Base-by-base conservation (phyloP, 352 stramenopile genomes). In the Globisporangium paroecandrum region DNA sequence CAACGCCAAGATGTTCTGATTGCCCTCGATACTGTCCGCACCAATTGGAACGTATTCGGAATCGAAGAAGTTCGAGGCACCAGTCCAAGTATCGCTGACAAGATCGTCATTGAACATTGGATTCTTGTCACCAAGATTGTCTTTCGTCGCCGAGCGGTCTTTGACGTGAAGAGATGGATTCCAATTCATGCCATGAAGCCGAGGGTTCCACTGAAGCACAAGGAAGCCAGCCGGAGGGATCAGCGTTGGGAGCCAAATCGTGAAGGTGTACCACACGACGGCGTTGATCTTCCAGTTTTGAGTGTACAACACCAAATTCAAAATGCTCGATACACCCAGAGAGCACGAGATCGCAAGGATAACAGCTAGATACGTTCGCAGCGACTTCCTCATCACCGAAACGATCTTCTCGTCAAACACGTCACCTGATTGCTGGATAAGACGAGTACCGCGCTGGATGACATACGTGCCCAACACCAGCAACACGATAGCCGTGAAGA, bases 131-230 rank as follows among this genome's bases (percentile, higher is more conserved):
- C 53, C 22, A n/a, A 72, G 73, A 58, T 89, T 75, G 32, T 85
- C 82, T 58, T 85, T 78, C 1, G 76, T 86, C 9, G 78, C 22
- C 0, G 53, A 55, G 0, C 71, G 69, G 29, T 84, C 71, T 51
- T 89, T 89, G 8, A 83, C 70, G 49, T 87, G 76, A 32, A 87
- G 59, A 13, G 79, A 84, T 24, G 79, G 75, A 62, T 84, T 88
- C 75, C 79, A 90, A 53, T 88, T 89, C 72, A 87, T 83, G n/a
- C 78, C 79, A 41, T 92, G 82, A 10, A 94, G 69, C 1, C 86
- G 78, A 8, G 87, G 82, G 63, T 94, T 95, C 87, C 87, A 95
- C 68, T 94, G 85, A n/a, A 95, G 72, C 9, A 94, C 54, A 25
- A 95, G 71, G 72, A 94, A 95, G 0, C 84, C 87, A 20, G 87